Conservation (phyloP, 2,329 filamentous ascomycete genomes). For the Phyllosticta ampelicida region DNA sequence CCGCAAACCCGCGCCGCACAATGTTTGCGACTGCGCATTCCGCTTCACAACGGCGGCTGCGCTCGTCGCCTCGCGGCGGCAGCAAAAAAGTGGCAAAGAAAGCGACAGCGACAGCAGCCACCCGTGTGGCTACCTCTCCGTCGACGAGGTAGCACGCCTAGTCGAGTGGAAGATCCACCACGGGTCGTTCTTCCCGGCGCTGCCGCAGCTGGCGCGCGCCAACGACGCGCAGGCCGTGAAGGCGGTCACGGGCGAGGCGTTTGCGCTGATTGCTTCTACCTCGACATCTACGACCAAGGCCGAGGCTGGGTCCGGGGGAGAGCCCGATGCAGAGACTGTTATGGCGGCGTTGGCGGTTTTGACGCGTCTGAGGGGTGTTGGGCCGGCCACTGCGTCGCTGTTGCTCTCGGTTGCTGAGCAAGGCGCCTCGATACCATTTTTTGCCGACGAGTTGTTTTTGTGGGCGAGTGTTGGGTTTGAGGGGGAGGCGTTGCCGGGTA, state of each 20-base stretch:
- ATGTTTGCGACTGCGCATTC: constrained; percentile 19
- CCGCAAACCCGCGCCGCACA: constrained; percentile 19
- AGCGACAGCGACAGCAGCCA: too few relatives aligned
- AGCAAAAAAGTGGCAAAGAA: too few relatives aligned
- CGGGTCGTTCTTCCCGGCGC: constrained; percentile 39
- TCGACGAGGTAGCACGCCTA: constrained; percentile 21
- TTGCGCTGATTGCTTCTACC: constrained; percentile 22
- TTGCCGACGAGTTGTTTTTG: constrained; percentile 68
- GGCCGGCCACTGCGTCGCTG: constrained; percentile 68
- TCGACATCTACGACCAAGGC: too few relatives aligned
- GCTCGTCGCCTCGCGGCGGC: constrained; percentile 13
- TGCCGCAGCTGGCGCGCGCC: constrained; percentile 40
- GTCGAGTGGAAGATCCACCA: constrained; percentile 37
- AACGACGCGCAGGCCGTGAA: constrained; percentile 45
- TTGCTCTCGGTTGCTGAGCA: constrained; percentile 56
- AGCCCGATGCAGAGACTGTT: constrained; percentile 16
- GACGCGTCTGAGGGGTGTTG: constrained; percentile 58
- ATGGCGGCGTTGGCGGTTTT: constrained; percentile 41
- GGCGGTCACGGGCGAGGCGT: constrained; percentile 42
- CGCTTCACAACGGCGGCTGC: constrained; percentile 23
- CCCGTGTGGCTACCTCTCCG: neutral
- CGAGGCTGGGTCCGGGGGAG: too few relatives aligned
- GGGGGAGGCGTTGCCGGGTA: constrained; percentile 31
- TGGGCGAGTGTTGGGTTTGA: constrained; percentile 50
- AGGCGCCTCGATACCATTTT: constrained; percentile 51